Conservation (phyloP, 345 rosid species). For the Heritiera littoralis region DNA sequence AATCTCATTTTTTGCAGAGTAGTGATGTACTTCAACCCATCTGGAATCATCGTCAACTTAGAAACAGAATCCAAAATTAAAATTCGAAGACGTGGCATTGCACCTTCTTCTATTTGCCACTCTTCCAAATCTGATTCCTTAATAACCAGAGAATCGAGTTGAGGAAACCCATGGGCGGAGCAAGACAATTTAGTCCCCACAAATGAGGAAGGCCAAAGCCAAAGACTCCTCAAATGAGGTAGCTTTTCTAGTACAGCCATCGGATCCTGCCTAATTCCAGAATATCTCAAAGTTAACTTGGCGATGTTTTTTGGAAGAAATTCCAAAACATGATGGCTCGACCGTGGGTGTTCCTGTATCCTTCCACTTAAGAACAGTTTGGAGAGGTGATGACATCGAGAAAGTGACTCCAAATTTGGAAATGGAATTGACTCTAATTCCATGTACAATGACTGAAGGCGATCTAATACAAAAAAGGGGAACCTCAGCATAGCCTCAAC, state of each 20-base stretch:
- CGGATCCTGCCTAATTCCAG: too few relatives aligned
- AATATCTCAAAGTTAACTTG: neutral
- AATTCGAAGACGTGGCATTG: neutral
- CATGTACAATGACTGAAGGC: neutral
- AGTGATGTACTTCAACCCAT: neutral
- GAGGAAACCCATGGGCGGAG: too few relatives aligned
- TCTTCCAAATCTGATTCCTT: neutral
- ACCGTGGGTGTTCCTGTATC: neutral
- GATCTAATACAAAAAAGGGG: neutral
- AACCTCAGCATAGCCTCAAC: neutral
- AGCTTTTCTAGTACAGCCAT: too few relatives aligned
- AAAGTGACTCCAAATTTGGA: neutral
- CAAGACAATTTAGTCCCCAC: too few relatives aligned
- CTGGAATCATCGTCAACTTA: neutral
- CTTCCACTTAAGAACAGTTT: neutral
- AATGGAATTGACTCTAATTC: too few relatives aligned
- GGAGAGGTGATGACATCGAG: neutral
- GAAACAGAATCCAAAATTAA: neutral
- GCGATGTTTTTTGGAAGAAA: neutral
- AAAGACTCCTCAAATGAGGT: too few relatives aligned
- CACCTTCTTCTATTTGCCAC: neutral
- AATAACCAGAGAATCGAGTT: too few relatives aligned
- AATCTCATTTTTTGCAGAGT: neutral
- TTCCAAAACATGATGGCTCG: neutral
- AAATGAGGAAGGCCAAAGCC: too few relatives aligned